Conservation (phyloP, 2,329 filamentous ascomycete species). For the Neurospora crassa region DNA sequence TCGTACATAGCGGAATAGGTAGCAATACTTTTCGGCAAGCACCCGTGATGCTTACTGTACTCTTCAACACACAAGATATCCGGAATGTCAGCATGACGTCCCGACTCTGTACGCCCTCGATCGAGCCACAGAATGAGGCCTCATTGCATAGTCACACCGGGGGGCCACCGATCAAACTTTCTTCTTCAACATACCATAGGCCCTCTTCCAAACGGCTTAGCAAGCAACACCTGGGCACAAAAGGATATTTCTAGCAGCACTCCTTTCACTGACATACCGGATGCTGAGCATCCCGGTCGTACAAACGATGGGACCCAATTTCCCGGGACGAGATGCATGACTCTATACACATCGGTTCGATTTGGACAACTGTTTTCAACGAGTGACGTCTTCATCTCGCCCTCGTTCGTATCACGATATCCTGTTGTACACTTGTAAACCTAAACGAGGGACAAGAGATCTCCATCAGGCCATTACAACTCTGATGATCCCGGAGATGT, state of each 20-base stretch:
- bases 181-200: not conserved
- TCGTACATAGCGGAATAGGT: not conserved
- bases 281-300: not conserved
- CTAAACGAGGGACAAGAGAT: not conserved
- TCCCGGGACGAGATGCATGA: not conserved
- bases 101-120: not conserved
- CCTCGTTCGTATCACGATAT: not conserved
- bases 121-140: not conserved
- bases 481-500: not conserved
- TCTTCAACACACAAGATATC: not conserved
- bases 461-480: not conserved
- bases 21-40: not conserved
- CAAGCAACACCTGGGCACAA: not conserved
- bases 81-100: not conserved
- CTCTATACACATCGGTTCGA: not conserved
- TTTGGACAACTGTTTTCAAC: not conserved
- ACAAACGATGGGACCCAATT: not conserved
- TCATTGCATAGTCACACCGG: not conserved
- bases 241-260: not conserved
- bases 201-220: not conserved
- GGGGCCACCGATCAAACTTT: not conserved
- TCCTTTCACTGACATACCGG: not conserved
- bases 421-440: not conserved
- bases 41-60: not conserved
- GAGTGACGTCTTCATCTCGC: not conserved